Percentiles rank a stretch among this genome's conserved stretches.
phyloP scores from a whole-genome alignment of 257 asterid species.

The Solanum infundibuliforme region DNA sequence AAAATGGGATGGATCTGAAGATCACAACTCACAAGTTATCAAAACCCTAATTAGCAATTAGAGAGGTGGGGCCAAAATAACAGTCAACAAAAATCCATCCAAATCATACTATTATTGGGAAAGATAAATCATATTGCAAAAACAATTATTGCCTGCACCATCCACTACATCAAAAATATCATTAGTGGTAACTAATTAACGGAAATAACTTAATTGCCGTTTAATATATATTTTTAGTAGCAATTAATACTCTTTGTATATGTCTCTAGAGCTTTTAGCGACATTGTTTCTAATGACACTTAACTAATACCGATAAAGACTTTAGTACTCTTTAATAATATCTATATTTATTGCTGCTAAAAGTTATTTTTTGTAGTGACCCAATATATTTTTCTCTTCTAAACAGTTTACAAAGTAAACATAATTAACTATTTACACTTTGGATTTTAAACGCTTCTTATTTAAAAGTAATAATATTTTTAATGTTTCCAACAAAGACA shows the following conservation, averaged over 20 bases:
- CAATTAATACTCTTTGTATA: too few relatives aligned
- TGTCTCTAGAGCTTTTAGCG: too few relatives aligned
- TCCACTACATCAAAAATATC: too few relatives aligned
- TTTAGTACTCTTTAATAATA: accelerated
- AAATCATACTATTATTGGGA: conserved; percentile 7
- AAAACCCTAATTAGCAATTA: background rate
- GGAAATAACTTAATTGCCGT: accelerated
- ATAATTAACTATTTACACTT: background rate
- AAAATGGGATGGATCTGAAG: background rate
- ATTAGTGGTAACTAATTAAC: too few relatives aligned
- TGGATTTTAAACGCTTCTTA: background rate
- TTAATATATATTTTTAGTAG: too few relatives aligned
- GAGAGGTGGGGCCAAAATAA: background rate
- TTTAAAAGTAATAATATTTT: too few relatives aligned
- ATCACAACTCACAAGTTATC: background rate
- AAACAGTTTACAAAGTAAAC: background rate
- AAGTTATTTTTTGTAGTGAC: too few relatives aligned
- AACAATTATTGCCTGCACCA: background rate
- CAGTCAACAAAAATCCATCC: background rate
- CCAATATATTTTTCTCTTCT: background rate
- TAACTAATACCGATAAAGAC: too few relatives aligned
- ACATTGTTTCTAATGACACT: too few relatives aligned
- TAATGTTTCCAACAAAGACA: too few relatives aligned
- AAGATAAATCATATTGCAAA: background rate
- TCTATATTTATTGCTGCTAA: too few relatives aligned